These are phyloP conservation scores for Haplosporangium sp. DNA, from an alignment of 371 early-diverging fungal genomes.

Conservation along the genomic window DNA sequence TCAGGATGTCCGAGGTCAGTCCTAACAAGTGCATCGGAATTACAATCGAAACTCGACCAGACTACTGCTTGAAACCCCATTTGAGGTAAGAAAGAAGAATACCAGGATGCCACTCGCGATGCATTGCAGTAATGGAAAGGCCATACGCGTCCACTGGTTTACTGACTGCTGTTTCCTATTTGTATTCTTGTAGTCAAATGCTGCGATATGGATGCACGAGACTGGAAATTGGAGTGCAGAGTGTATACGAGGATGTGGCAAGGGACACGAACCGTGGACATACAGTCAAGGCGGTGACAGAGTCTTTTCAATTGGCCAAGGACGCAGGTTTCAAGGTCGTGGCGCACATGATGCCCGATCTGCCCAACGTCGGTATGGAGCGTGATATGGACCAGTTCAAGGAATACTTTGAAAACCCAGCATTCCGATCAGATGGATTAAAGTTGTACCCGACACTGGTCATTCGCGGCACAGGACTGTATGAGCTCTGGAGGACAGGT, in stretches of 20 bases:
- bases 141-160: not conserved
- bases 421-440: conserved; percentile 98
- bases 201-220: conserved; percentile 99
- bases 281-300: conserved; percentile 98
- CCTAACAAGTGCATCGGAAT: conserved; percentile 99
- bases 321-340: conserved; percentile 99
- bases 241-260: conserved; percentile 99
- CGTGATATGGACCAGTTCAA: conserved; percentile 99
- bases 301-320: conserved; percentile 97
- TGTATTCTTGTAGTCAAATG: conserved; percentile 84
- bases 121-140: not conserved
- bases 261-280: conserved; percentile 99
- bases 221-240: conserved; percentile 99
- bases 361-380: conserved; percentile 99
- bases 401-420: conserved; percentile 99
- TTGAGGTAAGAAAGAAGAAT: conserved; percentile 60
- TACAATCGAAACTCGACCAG: conserved; percentile 99
- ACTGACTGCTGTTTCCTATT: not conserved
- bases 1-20: conserved; percentile 95
- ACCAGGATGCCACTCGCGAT: not conserved
- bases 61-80: conserved; percentile 99
- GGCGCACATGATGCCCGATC: conserved; percentile 99
- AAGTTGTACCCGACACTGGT: conserved; percentile 99
- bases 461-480: conserved; percentile 98
- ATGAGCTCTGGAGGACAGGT: conserved; percentile 99